Percentiles rank a stretch among this genome's conserved stretches.
Evolutionary conservation across 768 basidiomycete genomes (phyloP).

Genomic region (Boletus coccyginus): DNA sequence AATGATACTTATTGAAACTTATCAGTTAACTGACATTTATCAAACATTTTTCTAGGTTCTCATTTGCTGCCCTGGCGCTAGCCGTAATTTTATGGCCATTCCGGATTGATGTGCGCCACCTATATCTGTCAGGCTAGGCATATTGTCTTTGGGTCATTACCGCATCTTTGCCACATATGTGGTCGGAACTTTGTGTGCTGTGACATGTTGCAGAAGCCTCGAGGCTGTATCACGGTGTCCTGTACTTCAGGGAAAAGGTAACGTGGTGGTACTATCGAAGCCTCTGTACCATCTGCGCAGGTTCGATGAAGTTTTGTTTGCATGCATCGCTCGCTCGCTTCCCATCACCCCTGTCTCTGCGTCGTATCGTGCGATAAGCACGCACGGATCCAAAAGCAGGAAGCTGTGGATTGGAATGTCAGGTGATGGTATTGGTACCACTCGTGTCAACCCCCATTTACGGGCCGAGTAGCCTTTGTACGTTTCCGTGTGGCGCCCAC

Average conservation of each 20-base stretch:
- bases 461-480: conserved; percentile 15
- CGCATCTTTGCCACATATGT: conserved; percentile 14
- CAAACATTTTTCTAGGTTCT: conserved; percentile 10
- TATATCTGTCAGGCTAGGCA: conserved; percentile 10
- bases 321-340: conserved; percentile 6
- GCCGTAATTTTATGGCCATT: conserved; percentile 13
- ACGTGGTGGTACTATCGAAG: conserved; percentile 12
- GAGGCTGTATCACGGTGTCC: conserved; percentile 4
- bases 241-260: conserved; percentile 14
- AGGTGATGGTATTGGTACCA: conserved; percentile 1
- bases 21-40: conserved; percentile 9
- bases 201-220: conserved; percentile 15
- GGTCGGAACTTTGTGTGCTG: conserved; percentile 19
- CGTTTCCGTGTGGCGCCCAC: conserved; percentile 24
- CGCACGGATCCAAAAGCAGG: conserved; percentile 18
- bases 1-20: conserved; percentile 21
- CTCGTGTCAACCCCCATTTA: conserved; percentile 23
- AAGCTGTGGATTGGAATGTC: conserved; percentile 9
- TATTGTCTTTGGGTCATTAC: conserved; percentile 19
- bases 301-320: conserved; percentile 7
- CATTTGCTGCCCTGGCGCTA: conserved; percentile 8
- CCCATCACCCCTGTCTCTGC: background rate
- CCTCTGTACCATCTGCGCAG: conserved; percentile 10
- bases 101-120: conserved; percentile 17
- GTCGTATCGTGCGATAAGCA: background rate